A percentile compares a stretch with the other conserved stretches of the same genome.
Conservation (phyloP, 2,329 filamentous ascomycete genomes). For the Periconia sp. region DNA sequence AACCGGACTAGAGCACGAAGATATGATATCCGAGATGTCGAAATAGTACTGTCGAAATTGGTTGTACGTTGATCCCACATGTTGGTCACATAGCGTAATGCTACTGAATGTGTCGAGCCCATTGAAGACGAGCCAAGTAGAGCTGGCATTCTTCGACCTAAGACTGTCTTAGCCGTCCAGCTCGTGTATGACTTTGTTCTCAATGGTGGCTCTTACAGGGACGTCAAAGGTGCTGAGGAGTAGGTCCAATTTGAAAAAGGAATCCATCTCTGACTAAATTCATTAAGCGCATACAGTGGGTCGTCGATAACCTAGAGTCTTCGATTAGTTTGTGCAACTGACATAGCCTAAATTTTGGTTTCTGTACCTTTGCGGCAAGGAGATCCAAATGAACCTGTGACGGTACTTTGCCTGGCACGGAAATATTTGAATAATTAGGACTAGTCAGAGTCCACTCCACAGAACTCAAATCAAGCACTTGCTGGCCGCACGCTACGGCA, state of each 20-base stretch:
- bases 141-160: conserved; percentile 36
- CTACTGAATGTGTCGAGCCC: conserved; percentile 67
- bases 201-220: conserved; percentile 13
- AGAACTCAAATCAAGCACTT: conserved; percentile 27
- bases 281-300: conserved; percentile 63
- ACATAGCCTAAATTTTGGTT: neutral
- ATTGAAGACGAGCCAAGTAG: conserved; percentile 65
- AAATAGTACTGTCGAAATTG: conserved; percentile 69
- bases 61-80: conserved; percentile 64
- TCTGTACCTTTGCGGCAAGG: conserved; percentile 47
- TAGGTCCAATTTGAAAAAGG: conserved; percentile 68
- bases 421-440: conserved; percentile 52
- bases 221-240: conserved; percentile 52
- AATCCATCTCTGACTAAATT: conserved; percentile 67
- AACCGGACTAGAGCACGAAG: conserved; percentile 49
- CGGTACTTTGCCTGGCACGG: conserved; percentile 61
- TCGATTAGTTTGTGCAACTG: neutral
- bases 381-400: conserved; percentile 67
- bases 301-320: conserved; percentile 56
- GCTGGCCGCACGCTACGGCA: conserved; percentile 12
- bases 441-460: conserved; percentile 55
- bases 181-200: neutral
- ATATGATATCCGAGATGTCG: conserved; percentile 58
- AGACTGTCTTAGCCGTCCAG: neutral
- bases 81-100: conserved; percentile 60